These are phyloP conservation scores for Camellia granthamiana DNA, from an alignment of 148 eudicot species.

Conservation along the genomic window DNA sequence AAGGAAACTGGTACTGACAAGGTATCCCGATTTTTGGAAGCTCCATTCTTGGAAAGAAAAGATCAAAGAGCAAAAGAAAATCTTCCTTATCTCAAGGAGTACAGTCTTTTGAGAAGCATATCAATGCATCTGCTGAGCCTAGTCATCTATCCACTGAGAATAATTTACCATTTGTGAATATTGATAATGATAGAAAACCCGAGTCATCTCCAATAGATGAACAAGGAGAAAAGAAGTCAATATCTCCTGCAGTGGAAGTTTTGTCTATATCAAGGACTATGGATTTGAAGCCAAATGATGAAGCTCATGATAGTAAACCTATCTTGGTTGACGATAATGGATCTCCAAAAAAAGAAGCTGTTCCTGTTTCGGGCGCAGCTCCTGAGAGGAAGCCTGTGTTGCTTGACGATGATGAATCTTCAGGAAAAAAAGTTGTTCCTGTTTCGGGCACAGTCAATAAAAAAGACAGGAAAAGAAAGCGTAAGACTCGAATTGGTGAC, in stretches of 20 bases:
- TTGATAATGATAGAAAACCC: conserved; percentile 30
- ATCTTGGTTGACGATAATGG: conserved; percentile 23
- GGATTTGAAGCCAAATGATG: conserved; percentile 35
- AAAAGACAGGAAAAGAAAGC: no score
- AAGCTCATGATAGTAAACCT: conserved; percentile 34
- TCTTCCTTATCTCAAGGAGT: conserved; percentile 24
- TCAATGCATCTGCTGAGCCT: conserved; percentile 37
- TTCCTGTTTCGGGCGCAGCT: conserved; percentile 24
- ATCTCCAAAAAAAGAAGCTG: conserved; percentile 27
- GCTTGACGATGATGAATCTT: no score
- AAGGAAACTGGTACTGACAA: conserved; percentile 28
- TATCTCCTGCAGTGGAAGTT: conserved; percentile 23
- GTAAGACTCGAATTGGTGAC: no score
- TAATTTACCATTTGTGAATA: conserved; percentile 32
- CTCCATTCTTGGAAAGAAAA: conserved; percentile 58
- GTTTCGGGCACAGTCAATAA: no score
- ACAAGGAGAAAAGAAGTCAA: conserved; percentile 29
- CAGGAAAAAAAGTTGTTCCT: no score
- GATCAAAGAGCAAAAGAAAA: conserved; percentile 59
- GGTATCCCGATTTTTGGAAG: conserved; percentile 44
- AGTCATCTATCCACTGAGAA: conserved; percentile 36
- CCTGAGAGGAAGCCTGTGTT: no score
- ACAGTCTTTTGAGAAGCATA: conserved; percentile 24
- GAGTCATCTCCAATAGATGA: conserved; percentile 19
- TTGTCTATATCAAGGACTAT: conserved; percentile 27